Evolutionary conservation across 2,329 filamentous ascomycete species (phyloP).

Genomic region (Penicillium corylophilum): DNA sequence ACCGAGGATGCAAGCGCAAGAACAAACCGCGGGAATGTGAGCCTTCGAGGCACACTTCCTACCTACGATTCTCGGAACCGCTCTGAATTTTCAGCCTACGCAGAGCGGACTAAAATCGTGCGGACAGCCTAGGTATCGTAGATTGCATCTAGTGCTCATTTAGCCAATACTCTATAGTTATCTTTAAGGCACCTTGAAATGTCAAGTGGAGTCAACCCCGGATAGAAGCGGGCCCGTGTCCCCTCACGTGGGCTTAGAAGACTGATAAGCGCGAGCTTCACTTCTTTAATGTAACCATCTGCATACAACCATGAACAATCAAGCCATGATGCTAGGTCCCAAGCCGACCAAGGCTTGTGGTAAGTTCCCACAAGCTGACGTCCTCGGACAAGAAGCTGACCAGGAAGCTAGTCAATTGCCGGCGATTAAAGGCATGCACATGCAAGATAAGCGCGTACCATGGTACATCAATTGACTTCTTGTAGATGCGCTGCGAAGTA

Average conservation of each 20-base stretch:
- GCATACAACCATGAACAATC: constrained; percentile 20
- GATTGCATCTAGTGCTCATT: not conserved
- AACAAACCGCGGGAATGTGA: constrained; percentile 37
- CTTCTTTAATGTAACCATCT: constrained; percentile 1
- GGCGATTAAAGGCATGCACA: constrained; percentile 28
- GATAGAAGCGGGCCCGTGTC: constrained; percentile 5
- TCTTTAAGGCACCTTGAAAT: not conserved
- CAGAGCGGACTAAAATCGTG: constrained; percentile 58
- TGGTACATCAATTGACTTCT: not conserved
- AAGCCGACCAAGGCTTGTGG: constrained; percentile 35
- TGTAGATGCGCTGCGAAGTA: constrained; percentile 33
- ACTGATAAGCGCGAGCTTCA: constrained; percentile 3
- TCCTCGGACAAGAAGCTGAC: constrained; percentile 5
- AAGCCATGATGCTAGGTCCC: constrained; percentile 21
- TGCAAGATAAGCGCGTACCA: not conserved
- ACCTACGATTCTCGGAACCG: constrained; percentile 57
- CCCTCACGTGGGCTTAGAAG: constrained; percentile 16
- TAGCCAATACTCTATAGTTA: not conserved
- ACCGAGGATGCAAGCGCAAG: constrained; percentile 47
- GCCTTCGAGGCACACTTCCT: constrained; percentile 33
- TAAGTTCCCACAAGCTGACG: constrained; percentile 10
- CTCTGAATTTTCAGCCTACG: constrained; percentile 47
- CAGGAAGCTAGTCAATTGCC: constrained; percentile 27
- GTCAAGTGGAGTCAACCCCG: not conserved
- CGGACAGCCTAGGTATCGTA: constrained; percentile 40